These are phyloP conservation scores for Hymenoscyphus occultus DNA, from an alignment of 2,329 filamentous ascomycete genomes.

Conservation along the genomic window DNA sequence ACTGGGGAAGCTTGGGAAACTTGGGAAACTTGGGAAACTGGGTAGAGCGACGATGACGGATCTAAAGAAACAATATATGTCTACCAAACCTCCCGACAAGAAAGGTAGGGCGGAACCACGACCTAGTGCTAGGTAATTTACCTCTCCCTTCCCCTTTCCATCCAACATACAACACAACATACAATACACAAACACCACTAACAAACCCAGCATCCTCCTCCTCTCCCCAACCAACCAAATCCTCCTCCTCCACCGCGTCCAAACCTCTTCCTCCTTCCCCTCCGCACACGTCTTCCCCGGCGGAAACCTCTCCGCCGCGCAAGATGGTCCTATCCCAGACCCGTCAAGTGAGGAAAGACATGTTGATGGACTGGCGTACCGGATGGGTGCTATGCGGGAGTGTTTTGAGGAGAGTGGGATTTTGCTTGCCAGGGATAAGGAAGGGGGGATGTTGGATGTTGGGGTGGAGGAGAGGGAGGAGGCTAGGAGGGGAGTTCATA, in stretches of 20 bases:
- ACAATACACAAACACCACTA: neutral
- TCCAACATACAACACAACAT: neutral
- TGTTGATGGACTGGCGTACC: conserved; percentile 68
- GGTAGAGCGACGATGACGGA: conserved; percentile 17
- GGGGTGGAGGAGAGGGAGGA: conserved; percentile 57
- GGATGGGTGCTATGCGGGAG: conserved; percentile 82
- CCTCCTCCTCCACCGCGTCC: conserved; percentile 80
- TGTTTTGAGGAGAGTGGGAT: conserved; percentile 96
- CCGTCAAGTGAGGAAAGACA: conserved; percentile 56
- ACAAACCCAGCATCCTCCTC: conserved; percentile 64
- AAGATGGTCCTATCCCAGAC: conserved; percentile 62
- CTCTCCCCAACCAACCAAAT: conserved; percentile 85
- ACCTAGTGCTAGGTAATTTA: conserved; percentile 59
- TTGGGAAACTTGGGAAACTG: too few species aligned
- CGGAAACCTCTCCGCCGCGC: conserved; percentile 72
- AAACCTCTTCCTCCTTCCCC: conserved; percentile 78
- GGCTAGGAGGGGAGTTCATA: conserved; percentile 68
- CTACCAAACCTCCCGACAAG: conserved; percentile 27
- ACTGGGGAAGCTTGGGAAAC: too few species aligned
- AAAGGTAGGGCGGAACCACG: conserved; percentile 45
- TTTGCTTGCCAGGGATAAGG: conserved; percentile 53
- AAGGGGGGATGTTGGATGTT: conserved; percentile 59
- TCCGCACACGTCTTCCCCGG: conserved; percentile 96
- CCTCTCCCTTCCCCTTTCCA: conserved; percentile 1
- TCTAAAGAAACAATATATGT: conserved; percentile 35